A percentile compares a stretch with the other conserved stretches of the same genome.
These are phyloP conservation scores for Triticum dicoccoides DNA, from an alignment of 176 grass and related monocot species.

Conservation along the genomic window DNA sequence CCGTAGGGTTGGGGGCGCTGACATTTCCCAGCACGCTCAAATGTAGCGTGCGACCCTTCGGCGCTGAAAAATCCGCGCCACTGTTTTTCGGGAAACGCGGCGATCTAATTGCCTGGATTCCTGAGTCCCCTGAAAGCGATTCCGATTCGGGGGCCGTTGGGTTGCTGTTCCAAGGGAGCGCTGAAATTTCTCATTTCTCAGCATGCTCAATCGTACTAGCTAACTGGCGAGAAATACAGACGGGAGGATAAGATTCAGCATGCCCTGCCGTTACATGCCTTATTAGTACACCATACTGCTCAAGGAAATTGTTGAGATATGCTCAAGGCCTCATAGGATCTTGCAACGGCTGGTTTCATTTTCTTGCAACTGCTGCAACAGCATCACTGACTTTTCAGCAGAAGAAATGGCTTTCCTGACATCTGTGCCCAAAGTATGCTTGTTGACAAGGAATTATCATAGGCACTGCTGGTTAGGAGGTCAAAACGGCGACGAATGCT, in stretches of 20 bases:
- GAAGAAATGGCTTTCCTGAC: not conserved
- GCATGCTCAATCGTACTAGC: not conserved
- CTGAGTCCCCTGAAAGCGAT: too few relatives aligned
- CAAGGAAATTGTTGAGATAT: not conserved
- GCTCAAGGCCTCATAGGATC: not conserved
- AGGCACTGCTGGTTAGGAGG: not conserved
- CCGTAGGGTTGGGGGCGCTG: not conserved
- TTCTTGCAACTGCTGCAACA: not conserved
- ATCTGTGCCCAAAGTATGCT: not conserved
- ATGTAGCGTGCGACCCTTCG: not conserved
- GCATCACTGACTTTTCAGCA: not conserved
- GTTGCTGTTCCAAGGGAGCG: not conserved
- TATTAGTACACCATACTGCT: not conserved
- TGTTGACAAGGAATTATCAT: conserved; percentile 13
- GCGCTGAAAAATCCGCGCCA: not conserved
- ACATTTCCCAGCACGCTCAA: not conserved
- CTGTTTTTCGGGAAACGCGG: not conserved
- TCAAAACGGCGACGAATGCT: not conserved
- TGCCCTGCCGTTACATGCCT: not conserved
- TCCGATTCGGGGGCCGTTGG: not conserved
- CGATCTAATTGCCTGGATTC: not conserved
- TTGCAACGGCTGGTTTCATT: not conserved
- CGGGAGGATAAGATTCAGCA: not conserved
- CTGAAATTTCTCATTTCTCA: not conserved
- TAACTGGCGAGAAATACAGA: not conserved